Evolutionary conservation across 2,329 filamentous ascomycete species (phyloP), one percentile per base, ranked within the genome.

Genomic region (Colletotrichum sp.): DNA sequence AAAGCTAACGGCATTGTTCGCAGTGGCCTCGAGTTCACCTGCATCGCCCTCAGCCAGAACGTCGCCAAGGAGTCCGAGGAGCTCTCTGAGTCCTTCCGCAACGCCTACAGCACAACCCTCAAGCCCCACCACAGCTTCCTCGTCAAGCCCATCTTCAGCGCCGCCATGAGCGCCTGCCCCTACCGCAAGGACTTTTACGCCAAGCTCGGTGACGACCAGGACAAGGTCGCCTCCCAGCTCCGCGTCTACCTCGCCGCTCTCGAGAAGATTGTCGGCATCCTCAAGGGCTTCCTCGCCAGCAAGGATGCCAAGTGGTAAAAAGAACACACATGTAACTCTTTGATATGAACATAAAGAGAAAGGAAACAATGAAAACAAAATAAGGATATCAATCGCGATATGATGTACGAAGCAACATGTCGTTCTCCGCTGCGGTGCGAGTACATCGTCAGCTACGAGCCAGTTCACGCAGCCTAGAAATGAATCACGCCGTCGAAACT

Each of bases 1-100:
- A 67, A 67, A 75, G 78, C 61, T 69, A 43, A 76, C 60, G 7
- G 26, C n/a, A 4, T 6, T 18, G 16, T 24, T 26, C 2, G 18
- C 80, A 98, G 96, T 77, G 97, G 94, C 76, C 94, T 98, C 82
- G 95, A 98, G 83, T 99, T 99, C 88, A 98, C 96, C 78, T 92
- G 93, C 82, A 93, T 95, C 84, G 94, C 94, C 76, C 93, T 99
- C 77, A 92, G 92, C 82, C 90, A 93, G 84, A 98, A 98, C 88
- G 81, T 96, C 78, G 85, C 89, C 81, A 92, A 94, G 82, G 82
- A 91, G 70, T 80, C 84, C 78, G 91, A 95, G 83, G 96, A 98
- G 87, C 94, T 99, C 77, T 90, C 94, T 76, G 90, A 91, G 79
- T 98, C 96, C 64, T 99, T 99, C 93, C 93, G 94, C 81, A 87